These are phyloP conservation scores for Quercus berberidifolia DNA, from an alignment of 306 rosid genomes.

Conservation along the genomic window DNA sequence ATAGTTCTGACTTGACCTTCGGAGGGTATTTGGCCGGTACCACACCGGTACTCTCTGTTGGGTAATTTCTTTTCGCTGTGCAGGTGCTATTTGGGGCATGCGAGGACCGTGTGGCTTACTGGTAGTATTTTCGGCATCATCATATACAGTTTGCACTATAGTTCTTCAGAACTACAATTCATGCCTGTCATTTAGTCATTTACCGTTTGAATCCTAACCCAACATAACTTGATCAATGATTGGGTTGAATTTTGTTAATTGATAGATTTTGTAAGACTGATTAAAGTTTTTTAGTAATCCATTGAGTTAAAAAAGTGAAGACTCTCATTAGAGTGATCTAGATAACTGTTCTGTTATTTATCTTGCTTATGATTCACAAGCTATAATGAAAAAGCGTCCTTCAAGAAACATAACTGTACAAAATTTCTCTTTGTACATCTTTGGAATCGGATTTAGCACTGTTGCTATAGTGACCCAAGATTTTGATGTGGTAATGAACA, in stretches of 20 bases:
- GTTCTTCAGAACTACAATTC: constrained; percentile 10
- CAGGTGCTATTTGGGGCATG: no score
- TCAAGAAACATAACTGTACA: constrained; percentile 88
- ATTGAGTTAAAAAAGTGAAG: background rate
- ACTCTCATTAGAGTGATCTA: constrained; percentile 13
- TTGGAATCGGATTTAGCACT: constrained; percentile 87
- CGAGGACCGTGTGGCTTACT: no score
- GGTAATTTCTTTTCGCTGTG: no score
- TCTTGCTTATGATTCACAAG: constrained; percentile 45
- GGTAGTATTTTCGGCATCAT: no score
- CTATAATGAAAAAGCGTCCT: constrained; percentile 91
- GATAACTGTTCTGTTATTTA: background rate
- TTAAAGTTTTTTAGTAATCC: background rate
- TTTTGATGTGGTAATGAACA: constrained; percentile 81
- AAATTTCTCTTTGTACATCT: constrained; percentile 75
- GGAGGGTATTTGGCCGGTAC: no score
- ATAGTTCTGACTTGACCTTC: no score
- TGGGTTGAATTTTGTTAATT: background rate
- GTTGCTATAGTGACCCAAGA: constrained; percentile 90
- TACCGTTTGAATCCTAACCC: background rate
- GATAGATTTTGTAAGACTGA: background rate
- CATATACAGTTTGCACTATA: background rate
- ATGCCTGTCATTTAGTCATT: background rate
- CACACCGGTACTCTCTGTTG: no score
- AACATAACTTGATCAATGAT: background rate